Base-by-base conservation (phyloP, 106 monocot species). In the Phalaenopsis equestris region DNA sequence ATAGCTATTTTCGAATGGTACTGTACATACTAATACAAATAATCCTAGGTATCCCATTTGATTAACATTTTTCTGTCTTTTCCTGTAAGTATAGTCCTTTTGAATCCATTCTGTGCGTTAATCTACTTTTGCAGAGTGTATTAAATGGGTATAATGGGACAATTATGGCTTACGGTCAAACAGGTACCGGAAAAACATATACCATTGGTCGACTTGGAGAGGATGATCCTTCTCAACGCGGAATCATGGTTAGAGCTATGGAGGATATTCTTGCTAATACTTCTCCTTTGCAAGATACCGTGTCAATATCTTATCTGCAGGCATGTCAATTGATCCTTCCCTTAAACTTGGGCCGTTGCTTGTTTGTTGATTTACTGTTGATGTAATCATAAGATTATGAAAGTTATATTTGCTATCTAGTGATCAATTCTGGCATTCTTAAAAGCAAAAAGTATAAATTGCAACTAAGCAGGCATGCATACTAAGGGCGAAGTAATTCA, bases 81-180 rank as follows among this genome's bases (percentile, higher is more conserved):
- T 38, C 12, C 70, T 36, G 37, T 12, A 38, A 39, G 38, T 37
- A 37, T 70, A 10, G 12, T 38, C 21, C n/a, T 61, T 61, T 61
- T n/a, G 21, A 61, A 18, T 61, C 1, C 61, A 5, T 30, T 37
- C 74, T 79, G 23, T 45, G 41, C 45, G 76, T 57, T 80, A 24
- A 76, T 78, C 56, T 75, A 39, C 49, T 75, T 80, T 81, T 90
- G 81, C 86, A 93, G 93, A 90, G 90, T 87, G 88, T 93, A 24
- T 85, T 93, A 87, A 85, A 84, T 85, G 93, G 93, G 76, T 93
- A 88, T 84, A 93, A 93, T 72, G 93, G 93, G 57, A 93, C 93
- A 58, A 88, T 93, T 73, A 93, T 93, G 93, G 93, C 90, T 84
- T 93, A 93, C 75, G 93, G 93, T 80, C 93, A 93, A 84, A 93